These are phyloP conservation scores for Syzygium aromaticum DNA, from an alignment of 345 rosid species.

Conservation along the genomic window DNA sequence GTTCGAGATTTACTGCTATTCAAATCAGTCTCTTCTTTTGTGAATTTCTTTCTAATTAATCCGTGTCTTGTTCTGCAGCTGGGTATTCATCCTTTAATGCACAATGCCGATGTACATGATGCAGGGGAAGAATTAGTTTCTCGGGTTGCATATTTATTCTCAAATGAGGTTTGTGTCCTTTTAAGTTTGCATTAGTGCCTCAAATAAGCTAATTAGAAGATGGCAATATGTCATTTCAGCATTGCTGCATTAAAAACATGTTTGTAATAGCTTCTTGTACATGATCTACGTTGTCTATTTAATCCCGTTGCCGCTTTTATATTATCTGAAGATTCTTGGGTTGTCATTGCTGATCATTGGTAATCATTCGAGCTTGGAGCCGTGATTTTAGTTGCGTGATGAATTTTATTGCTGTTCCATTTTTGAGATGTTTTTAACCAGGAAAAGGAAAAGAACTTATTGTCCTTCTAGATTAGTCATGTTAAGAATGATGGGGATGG, in stretches of 20 bases:
- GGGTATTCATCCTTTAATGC: conserved; percentile 33
- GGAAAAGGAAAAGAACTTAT: background rate
- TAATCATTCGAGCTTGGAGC: background rate
- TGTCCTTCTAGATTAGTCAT: background rate
- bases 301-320: background rate
- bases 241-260: background rate
- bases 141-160: conserved; percentile 46
- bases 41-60: background rate
- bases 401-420: background rate
- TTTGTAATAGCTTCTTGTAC: background rate
- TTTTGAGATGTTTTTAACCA: background rate
- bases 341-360: background rate
- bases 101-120: conserved; percentile 47
- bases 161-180: conserved; percentile 59
- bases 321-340: background rate
- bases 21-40: background rate
- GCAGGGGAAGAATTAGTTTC: conserved; percentile 48
- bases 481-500: background rate
- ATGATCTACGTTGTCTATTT: background rate
- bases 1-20: background rate
- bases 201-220: background rate
- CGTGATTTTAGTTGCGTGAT: background rate
- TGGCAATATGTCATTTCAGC: background rate
- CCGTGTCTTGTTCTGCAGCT: conserved; percentile 43
- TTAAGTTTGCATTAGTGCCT: background rate